These are phyloP conservation scores for Geotrichum reessii DNA, from an alignment of 1,139 yeast species.

Conservation along the genomic window DNA sequence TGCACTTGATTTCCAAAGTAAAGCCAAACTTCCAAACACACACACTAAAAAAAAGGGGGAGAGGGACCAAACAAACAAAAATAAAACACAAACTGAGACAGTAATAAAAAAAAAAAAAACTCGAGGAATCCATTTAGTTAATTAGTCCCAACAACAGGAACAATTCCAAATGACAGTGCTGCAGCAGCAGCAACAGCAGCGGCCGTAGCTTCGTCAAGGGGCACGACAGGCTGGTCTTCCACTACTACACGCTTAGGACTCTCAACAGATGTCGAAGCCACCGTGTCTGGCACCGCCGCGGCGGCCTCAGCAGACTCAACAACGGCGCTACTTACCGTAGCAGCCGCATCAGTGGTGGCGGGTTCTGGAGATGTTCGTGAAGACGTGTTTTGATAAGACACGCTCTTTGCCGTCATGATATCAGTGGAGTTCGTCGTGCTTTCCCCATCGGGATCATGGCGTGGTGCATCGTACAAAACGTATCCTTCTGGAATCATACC, in stretches of 20 bases:
- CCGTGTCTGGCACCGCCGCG: background rate
- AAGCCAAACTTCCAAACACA: background rate
- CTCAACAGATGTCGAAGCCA: background rate
- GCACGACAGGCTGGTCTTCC: constrained; percentile 7
- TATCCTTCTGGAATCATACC: constrained; percentile 7
- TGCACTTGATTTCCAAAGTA: no score
- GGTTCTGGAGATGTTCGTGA: background rate
- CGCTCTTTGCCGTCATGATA: background rate
- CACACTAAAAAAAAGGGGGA: background rate
- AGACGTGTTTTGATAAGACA: background rate
- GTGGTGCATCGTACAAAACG: background rate
- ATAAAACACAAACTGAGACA: background rate
- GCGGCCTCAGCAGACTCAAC: constrained; percentile 4
- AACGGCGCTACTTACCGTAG: background rate
- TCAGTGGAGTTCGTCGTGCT: background rate
- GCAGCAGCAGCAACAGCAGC: constrained; percentile 15
- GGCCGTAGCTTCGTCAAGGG: constrained; percentile 8
- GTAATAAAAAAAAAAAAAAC: background rate
- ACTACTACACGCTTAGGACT: background rate
- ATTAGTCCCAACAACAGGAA: background rate
- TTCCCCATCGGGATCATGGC: constrained; percentile 4
- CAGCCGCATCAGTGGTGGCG: background rate
- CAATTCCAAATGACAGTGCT: constrained; percentile 15
- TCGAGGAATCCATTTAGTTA: background rate
- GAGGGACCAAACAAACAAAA: background rate